Evolutionary conservation across 2,329 filamentous ascomycete species (phyloP).

Genomic region (Dothideomycetes sp.): DNA sequence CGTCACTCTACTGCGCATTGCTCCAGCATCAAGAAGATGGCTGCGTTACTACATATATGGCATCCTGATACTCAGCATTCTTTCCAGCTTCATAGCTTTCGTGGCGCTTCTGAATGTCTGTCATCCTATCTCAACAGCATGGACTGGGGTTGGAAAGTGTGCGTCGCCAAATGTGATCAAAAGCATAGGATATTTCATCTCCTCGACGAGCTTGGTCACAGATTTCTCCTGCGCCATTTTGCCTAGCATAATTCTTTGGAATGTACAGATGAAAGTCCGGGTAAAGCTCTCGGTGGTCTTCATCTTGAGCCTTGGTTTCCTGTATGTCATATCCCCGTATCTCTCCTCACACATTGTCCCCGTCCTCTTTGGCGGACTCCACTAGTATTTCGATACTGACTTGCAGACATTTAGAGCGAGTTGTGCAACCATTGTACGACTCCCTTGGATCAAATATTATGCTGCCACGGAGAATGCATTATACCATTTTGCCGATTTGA

Average conservation of each 20-base stretch:
- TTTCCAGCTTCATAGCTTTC: constrained; percentile 12
- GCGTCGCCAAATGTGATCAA: constrained; percentile 6
- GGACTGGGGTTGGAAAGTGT: constrained; percentile 8
- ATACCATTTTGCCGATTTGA: constrained; percentile 2
- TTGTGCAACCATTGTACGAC: constrained; percentile 6
- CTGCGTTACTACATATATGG: constrained; percentile 5
- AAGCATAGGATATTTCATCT: constrained; percentile 7
- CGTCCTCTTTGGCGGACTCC: too few species aligned
- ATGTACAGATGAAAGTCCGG: constrained; percentile 22
- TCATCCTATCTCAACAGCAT: constrained; percentile 10
- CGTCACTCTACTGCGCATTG: constrained; percentile 38
- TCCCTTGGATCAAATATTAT: constrained; percentile 3
- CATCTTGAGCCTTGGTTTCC: constrained; percentile 22
- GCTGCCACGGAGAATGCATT: neutral
- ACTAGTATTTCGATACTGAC: too few species aligned
- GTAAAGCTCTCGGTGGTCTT: constrained; percentile 22
- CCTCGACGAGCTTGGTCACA: constrained; percentile 17
- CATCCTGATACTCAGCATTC: constrained; percentile 3
- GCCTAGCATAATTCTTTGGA: constrained; percentile 24
- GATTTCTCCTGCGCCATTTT: constrained; percentile 26
- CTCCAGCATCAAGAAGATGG: neutral
- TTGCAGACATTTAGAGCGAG: constrained; percentile 2
- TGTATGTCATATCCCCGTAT: too few species aligned
- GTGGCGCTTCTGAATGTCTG: constrained; percentile 9
- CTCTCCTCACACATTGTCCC: too few species aligned